Conservation (phyloP, 768 basidiomycete genomes). For the Suillus spraguei region DNA sequence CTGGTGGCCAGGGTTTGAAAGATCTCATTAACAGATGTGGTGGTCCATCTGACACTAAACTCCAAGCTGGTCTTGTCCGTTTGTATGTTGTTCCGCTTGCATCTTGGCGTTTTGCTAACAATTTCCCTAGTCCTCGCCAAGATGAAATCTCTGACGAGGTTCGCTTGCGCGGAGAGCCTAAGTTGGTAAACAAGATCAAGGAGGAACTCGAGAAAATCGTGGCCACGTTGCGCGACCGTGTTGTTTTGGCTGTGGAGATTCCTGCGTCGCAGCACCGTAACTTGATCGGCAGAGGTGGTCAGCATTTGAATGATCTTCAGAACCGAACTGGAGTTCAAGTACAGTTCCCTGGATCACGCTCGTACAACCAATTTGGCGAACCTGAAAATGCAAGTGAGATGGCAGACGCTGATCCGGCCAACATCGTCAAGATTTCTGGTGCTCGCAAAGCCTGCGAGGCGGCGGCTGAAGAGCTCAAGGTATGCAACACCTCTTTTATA, state of each 20-base stretch:
- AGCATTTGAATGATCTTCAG: constrained; percentile 86
- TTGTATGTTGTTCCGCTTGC: constrained; percentile 60
- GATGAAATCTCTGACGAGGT: constrained; percentile 85
- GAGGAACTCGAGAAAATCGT: constrained; percentile 81
- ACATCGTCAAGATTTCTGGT: constrained; percentile 92
- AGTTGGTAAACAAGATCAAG: constrained; percentile 82
- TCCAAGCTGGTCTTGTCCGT: constrained; percentile 85
- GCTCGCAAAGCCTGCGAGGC: constrained; percentile 75
- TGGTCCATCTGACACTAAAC: constrained; percentile 80
- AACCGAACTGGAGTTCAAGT: constrained; percentile 79
- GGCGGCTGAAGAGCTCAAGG: constrained; percentile 80
- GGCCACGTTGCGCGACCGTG: constrained; percentile 71
- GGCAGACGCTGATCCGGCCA: constrained; percentile 63
- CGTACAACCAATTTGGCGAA: constrained; percentile 79
- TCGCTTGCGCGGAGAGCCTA: constrained; percentile 87
- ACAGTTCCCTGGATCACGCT: constrained; percentile 95
- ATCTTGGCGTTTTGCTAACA: neutral
- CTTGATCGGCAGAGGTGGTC: constrained; percentile 93
- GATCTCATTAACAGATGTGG: constrained; percentile 81
- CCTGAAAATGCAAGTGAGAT: constrained; percentile 76
- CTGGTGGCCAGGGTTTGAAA: constrained; percentile 86
- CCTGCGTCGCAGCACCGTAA: constrained; percentile 82
- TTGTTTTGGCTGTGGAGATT: constrained; percentile 82
- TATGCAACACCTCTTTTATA: constrained; percentile 30
- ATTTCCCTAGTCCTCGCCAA: constrained; percentile 70